These are phyloP conservation scores for Myochromella boudieri DNA, from an alignment of 768 basidiomycete genomes.

Conservation along the genomic window DNA sequence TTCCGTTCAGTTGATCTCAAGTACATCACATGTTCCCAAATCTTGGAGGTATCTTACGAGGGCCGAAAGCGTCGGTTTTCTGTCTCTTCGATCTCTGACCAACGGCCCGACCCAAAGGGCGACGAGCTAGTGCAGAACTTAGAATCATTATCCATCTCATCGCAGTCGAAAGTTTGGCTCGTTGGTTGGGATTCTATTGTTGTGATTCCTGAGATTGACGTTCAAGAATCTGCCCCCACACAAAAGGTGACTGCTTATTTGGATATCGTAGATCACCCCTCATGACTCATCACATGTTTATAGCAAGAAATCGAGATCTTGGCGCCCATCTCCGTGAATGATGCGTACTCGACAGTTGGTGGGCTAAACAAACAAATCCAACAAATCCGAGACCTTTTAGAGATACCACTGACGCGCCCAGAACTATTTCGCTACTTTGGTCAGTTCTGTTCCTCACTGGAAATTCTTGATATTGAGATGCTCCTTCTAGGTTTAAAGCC, in stretches of 20 bases:
- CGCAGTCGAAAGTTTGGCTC: constrained; percentile 50
- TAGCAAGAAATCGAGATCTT: constrained; percentile 50
- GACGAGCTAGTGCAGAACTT: constrained; percentile 41
- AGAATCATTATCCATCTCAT: constrained; percentile 41
- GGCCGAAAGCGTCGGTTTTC: constrained; percentile 55
- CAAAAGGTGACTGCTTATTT: constrained; percentile 34
- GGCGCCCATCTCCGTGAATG: constrained; percentile 37
- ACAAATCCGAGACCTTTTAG: constrained; percentile 82
- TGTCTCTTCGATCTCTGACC: constrained; percentile 45
- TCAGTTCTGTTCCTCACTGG: constrained; percentile 22
- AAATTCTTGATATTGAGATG: constrained; percentile 1
- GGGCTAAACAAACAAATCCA: constrained; percentile 87
- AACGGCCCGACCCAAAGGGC: constrained; percentile 17
- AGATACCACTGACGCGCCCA: constrained; percentile 82
- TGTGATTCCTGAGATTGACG: constrained; percentile 35
- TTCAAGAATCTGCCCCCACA: constrained; percentile 19
- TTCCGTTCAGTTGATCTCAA: constrained; percentile 62
- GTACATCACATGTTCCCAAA: constrained; percentile 61
- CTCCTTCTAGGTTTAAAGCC: constrained; percentile 73
- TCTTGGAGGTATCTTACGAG: constrained; percentile 65
- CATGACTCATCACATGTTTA: constrained; percentile 18
- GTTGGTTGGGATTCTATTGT: constrained; percentile 71
- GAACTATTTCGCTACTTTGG: constrained; percentile 79
- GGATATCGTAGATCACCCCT: background rate
- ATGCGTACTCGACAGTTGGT: constrained; percentile 83